These are phyloP conservation scores for Chrysosporium keratinophilum DNA, from an alignment of 2,329 filamentous ascomycete genomes.

Conservation along the genomic window DNA sequence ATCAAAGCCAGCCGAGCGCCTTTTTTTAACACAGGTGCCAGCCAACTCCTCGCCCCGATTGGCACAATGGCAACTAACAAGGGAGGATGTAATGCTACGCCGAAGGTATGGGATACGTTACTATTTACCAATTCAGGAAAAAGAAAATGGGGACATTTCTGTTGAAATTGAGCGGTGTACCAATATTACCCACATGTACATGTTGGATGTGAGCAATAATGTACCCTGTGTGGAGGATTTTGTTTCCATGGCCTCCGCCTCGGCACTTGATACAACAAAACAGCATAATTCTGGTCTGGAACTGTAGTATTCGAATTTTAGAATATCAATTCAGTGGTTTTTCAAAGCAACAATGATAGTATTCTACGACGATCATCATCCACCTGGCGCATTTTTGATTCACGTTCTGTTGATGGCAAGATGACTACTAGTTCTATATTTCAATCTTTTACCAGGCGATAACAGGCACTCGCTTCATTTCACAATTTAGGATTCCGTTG, in stretches of 20 bases:
- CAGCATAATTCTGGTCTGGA: neutral
- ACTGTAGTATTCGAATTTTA: conserved; percentile 5
- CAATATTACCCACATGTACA: neutral
- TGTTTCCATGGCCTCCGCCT: no score
- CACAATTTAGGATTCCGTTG: no score
- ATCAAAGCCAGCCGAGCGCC: no score
- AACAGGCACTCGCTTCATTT: no score
- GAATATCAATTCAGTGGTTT: conserved; percentile 7
- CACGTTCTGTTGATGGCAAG: no score
- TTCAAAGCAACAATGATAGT: no score
- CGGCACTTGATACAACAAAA: neutral
- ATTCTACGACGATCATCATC: no score
- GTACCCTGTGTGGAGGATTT: no score
- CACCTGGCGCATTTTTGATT: no score
- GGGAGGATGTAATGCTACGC: conserved; percentile 1
- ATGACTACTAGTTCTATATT: no score
- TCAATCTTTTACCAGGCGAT: no score
- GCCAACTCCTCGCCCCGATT: neutral
- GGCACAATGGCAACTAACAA: neutral
- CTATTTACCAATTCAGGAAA: conserved; percentile 5
- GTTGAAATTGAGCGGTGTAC: conserved; percentile 7
- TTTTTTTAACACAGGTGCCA: neutral
- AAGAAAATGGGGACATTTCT: neutral
- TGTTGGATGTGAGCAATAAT: conserved; percentile 1
- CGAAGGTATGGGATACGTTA: neutral